Evolutionary conservation across 495 filamentous ascomycete species (phyloP), one percentile per base, ranked within the genome.

Genomic region (Acidiella bohemica): DNA sequence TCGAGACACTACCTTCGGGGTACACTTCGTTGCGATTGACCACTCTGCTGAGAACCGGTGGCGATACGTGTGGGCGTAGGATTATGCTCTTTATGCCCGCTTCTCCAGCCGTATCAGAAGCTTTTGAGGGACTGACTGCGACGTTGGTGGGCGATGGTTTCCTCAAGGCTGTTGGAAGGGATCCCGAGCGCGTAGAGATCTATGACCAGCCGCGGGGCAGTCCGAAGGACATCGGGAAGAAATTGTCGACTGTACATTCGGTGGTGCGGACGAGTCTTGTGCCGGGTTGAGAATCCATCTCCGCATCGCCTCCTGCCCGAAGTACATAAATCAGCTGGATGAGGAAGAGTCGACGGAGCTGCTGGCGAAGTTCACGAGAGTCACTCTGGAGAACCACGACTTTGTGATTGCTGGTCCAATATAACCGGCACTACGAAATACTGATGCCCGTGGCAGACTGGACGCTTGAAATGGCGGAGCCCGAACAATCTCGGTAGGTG

Each of bases 1-100:
- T 61, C 33, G 59, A 63, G 54, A 50, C 56, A 2, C 26, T 53
- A 1, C 58, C 56, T 1, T 44, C 43, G 18, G 56, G 58, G 35
- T 60, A 59, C 44, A 53, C 56, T 1, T 42, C 55, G 6, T 33
- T 60, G 17, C 41, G 55, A 22, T 55, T 85, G 5, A 55, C 47
- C 0, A 60, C 73, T 19, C 62, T 83, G 12, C 80, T 81, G 7
- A 67, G 66, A 40, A 78, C 76, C 0, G 81, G 81, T 12, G 80
- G 81, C 28, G 80, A 54, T 18, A 76, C 75, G 14, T 50, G 16
- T 84, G 76, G 78, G 81, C 78, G 10, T 76, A 70, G 0, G 80
- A 77, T 12, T 86, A 85, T 53, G 81, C 85, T 50, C 63, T 84
- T 5, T 87, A 81, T 57, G 83, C 86, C 58, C 75, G 79, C 8